These are phyloP conservation scores for Trichoderma reesei DNA, from an alignment of 495 filamentous ascomycete species.

Conservation along the genomic window DNA sequence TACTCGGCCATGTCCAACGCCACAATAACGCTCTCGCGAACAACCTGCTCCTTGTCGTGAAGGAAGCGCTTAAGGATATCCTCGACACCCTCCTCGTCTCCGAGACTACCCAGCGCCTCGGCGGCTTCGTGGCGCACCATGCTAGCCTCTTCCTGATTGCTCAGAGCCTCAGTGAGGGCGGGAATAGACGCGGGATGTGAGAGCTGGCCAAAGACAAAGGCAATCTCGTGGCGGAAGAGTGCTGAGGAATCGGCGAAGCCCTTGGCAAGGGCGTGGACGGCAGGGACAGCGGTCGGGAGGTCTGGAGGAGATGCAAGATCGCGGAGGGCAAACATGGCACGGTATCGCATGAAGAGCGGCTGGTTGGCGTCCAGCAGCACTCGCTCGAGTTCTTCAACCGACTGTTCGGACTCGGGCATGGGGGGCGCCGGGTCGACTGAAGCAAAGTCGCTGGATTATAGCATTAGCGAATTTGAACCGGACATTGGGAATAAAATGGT, in stretches of 20 bases:
- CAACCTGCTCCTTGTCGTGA: constrained; percentile 83
- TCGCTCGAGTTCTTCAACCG: constrained; percentile 66
- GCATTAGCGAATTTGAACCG: constrained; percentile 14
- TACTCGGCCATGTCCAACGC: constrained; percentile 97
- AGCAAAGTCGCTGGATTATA: constrained; percentile 64
- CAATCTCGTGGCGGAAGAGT: constrained; percentile 96
- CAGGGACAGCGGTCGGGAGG: constrained; percentile 73
- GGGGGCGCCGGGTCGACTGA: constrained; percentile 95
- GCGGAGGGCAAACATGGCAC: constrained; percentile 94
- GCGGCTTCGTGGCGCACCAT: constrained; percentile 99
- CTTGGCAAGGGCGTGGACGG: constrained; percentile 73
- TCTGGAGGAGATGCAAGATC: constrained; percentile 89
- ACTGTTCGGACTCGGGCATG: constrained; percentile 50
- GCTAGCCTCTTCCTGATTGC: constrained; percentile 68
- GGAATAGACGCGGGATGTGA: constrained; percentile 94
- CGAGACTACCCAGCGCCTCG: constrained; percentile 92
- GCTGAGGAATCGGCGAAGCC: constrained; percentile 81
- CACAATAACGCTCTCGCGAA: constrained; percentile 88
- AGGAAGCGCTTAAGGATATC: constrained; percentile 73
- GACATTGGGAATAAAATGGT: constrained; percentile 8
- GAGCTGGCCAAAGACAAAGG: constrained; percentile 95
- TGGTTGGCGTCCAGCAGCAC: constrained; percentile 66
- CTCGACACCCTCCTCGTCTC: constrained; percentile 88
- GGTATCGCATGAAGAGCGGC: constrained; percentile 84
- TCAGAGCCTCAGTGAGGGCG: constrained; percentile 66